These are phyloP conservation scores for Chaetomium fimeti DNA, from an alignment of 495 filamentous ascomycete genomes.

Conservation along the genomic window DNA sequence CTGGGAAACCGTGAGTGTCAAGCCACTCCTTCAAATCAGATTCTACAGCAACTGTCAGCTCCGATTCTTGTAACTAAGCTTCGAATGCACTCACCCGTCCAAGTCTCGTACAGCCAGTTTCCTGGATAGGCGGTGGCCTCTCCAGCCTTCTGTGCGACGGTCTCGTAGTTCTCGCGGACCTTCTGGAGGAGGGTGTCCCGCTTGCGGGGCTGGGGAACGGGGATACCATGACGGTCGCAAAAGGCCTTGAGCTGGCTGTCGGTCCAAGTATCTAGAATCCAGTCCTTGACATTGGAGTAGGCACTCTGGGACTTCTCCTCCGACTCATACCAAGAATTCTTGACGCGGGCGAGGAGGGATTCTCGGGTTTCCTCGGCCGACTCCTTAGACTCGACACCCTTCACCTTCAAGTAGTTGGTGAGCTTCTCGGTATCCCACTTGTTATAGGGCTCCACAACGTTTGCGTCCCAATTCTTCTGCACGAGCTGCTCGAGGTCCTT, in stretches of 20 bases:
- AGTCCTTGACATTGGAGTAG: conserved; percentile 72
- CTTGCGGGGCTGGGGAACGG: conserved; percentile 78
- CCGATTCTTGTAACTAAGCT: neutral
- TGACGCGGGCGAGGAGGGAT: conserved; percentile 63
- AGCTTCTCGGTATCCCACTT: conserved; percentile 69
- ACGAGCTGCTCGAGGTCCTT: conserved; percentile 81
- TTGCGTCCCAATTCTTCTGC: conserved; percentile 80
- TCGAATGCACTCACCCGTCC: conserved; percentile 59
- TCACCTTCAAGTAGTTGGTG: conserved; percentile 60
- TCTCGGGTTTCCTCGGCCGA: conserved; percentile 63
- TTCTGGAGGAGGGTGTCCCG: conserved; percentile 78
- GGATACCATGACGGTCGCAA: conserved; percentile 83
- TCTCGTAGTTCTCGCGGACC: conserved; percentile 77
- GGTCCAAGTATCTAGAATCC: conserved; percentile 89
- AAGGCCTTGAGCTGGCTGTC: conserved; percentile 79
- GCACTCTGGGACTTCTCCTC: conserved; percentile 70
- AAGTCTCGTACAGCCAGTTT: conserved; percentile 90
- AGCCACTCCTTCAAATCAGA: conserved; percentile 69
- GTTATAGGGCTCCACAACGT: conserved; percentile 65
- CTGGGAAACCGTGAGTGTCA: conserved; percentile 84
- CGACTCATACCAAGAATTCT: conserved; percentile 69
- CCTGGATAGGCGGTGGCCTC: conserved; percentile 83
- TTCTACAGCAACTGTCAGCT: conserved; percentile 51
- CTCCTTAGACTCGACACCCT: conserved; percentile 66
- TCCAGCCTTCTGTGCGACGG: conserved; percentile 75